phyloP scores from a whole-genome alignment of 768 basidiomycete genomes.

The Cystofilobasidium macerans region DNA sequence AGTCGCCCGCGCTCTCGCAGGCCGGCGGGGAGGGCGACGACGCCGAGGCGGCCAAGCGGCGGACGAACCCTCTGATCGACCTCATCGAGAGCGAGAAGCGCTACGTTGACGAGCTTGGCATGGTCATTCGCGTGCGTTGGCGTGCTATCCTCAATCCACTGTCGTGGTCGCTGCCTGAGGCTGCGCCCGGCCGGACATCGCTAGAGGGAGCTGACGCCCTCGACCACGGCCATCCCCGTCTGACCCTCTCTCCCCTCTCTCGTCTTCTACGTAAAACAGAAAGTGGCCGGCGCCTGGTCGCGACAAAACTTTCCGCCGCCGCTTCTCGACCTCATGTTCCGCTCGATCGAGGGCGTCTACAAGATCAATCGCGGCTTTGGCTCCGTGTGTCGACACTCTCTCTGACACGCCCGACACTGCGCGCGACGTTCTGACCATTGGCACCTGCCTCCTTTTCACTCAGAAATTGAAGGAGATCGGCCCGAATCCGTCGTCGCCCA shows the following conservation, averaged over 20 bases:
- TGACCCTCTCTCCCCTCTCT: background rate
- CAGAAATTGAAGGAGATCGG: slow-evolving; percentile 88
- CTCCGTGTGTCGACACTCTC: slow-evolving; percentile 44
- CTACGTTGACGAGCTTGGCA: slow-evolving; percentile 82
- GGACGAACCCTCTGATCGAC: slow-evolving; percentile 67
- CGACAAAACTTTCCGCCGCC: slow-evolving; percentile 83
- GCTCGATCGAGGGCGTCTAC: slow-evolving; percentile 82
- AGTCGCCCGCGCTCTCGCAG: background rate
- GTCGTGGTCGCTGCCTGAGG: background rate
- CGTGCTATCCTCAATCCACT: slow-evolving; percentile 2
- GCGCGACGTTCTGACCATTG: too few relatives aligned
- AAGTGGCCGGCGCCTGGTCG: slow-evolving; percentile 97
- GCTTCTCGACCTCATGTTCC: slow-evolving; percentile 85
- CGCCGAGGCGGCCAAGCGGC: slow-evolving; percentile 9
- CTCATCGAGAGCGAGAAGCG: slow-evolving; percentile 85
- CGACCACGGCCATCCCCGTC: background rate
- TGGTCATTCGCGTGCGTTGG: slow-evolving; percentile 76
- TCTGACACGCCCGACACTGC: background rate
- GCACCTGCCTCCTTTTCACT: background rate
- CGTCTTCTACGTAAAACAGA: slow-evolving; percentile 55
- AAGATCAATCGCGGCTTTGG: slow-evolving; percentile 76
- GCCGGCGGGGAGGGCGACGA: background rate
- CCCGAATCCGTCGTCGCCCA: slow-evolving; percentile 79
- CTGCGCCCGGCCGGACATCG: background rate
- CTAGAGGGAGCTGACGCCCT: background rate